Base-by-base conservation (phyloP, 2,329 filamentous ascomycete species). In the Colletotrichum tanaceti region DNA sequence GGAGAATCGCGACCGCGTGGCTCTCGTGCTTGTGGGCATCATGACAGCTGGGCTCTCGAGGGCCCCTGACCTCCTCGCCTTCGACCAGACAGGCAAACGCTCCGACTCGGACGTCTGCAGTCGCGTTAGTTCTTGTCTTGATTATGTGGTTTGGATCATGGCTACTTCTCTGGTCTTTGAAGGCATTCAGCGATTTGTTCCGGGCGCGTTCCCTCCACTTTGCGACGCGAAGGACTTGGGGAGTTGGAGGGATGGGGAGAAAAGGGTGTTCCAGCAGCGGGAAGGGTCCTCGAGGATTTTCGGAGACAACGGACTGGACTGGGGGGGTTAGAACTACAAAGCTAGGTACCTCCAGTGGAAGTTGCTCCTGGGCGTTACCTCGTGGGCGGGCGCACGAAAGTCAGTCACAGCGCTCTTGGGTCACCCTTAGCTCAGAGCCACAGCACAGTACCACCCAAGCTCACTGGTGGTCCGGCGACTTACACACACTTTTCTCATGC, bases 1-100 rank as follows among this genome's bases (percentile, higher is more conserved):
- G 70, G 86, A 87, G 73, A 82, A 86, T 63, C 86, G 85, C 78
- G 86, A 88, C 78, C 86, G 83, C 73, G 84, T 81, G 64, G 84
- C 79, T 78, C 85, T 80, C 71, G 82, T 84, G 74, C 78, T 83
- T 70, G 81, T 78, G 49, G 83, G 79, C 69, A 81, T 79, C 75
- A 80, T 81, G 60, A 35, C 67, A 57, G 28, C 49, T 50, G 62
- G 66, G 63, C 63, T 73, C 68, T 64, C 65, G 59, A 58, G 44
- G 38, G 64, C 71, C 72, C 65, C 72, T 70, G 65, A 68, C 57
- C 59, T 71, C 63, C 58, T 66, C 62, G 68, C 66, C 65, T 68
- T 58, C 41, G 49, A 65, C 53, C 65, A 63, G 63, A 58, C 38
- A 43, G 63, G 53, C 53, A 59, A 58, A 70, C 67, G 64, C 64